Evolutionary conservation across 208 protist species (phyloP).

Genomic region (Acanthamoeba rhysodes): DNA sequence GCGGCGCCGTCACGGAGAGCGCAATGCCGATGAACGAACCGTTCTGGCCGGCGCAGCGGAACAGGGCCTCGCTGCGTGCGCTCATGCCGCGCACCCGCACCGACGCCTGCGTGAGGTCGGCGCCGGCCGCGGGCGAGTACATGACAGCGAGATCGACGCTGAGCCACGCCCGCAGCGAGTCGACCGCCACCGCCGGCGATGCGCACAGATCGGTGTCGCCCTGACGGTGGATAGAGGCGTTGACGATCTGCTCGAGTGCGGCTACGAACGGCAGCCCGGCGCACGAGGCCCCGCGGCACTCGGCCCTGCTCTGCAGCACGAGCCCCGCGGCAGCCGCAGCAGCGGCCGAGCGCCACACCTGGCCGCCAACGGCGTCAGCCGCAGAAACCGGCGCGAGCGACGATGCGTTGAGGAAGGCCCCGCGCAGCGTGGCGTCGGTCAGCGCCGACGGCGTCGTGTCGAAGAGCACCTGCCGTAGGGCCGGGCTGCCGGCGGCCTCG

Average conservation of each 20-base stretch:
- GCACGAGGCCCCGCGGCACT: background rate
- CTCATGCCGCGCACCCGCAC: constrained; percentile 6
- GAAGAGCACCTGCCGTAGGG: background rate
- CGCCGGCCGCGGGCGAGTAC: background rate
- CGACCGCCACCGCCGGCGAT: background rate
- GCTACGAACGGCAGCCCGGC: background rate
- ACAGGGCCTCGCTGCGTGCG: constrained; percentile 37
- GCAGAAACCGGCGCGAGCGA: background rate
- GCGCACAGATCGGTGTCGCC: background rate
- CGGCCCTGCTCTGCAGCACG: background rate
- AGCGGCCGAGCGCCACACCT: background rate
- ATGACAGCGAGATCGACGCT: background rate
- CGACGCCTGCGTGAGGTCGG: background rate
- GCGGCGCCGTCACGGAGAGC: background rate
- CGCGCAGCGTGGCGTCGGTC: background rate
- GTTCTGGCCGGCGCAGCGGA: background rate
- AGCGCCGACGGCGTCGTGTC: background rate
- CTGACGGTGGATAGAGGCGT: background rate
- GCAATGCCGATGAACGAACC: background rate
- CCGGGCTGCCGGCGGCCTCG: background rate
- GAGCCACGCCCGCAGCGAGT: background rate
- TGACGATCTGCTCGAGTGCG: background rate
- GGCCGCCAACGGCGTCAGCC: background rate
- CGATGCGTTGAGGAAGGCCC: background rate
- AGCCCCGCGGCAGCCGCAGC: background rate